Conservation (phyloP, 1,284 basidiomycete genomes). For the Golubevia sp. region DNA sequence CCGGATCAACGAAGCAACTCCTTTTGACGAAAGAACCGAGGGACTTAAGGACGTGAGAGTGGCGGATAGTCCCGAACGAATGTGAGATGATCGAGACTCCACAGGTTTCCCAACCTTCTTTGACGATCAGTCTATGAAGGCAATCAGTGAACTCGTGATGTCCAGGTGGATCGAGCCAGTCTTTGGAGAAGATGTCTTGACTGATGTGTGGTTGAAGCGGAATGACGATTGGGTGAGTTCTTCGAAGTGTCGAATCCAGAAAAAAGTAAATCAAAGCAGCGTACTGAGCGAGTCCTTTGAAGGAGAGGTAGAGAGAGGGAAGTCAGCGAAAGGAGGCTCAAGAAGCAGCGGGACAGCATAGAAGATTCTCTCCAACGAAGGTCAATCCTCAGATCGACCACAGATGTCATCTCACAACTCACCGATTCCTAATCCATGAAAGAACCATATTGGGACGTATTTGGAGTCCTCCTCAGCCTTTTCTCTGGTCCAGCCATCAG, state of each 20-base stretch:
- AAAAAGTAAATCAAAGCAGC: slow-evolving; percentile 20
- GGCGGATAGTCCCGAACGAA: slow-evolving; percentile 51
- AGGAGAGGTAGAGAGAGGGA: no score
- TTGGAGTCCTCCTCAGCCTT: slow-evolving; percentile 5
- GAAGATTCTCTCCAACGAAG: no score
- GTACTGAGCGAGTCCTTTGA: slow-evolving; percentile 45
- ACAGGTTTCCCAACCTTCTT: slow-evolving; percentile 17
- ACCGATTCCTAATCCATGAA: slow-evolving; percentile 52
- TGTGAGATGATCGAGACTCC: slow-evolving; percentile 46
- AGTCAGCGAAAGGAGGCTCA: no score
- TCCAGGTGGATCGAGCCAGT: slow-evolving; percentile 37
- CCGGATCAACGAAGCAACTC: slow-evolving; percentile 50
- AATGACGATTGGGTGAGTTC: slow-evolving; percentile 40
- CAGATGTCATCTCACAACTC: no score
- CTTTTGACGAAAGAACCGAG: slow-evolving; percentile 23
- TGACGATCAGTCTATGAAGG: slow-evolving; percentile 25
- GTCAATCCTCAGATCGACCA: no score
- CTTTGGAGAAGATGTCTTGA: slow-evolving; percentile 35
- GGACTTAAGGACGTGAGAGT: slow-evolving; percentile 49
- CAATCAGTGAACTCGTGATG: slow-evolving; percentile 35
- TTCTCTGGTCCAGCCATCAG: slow-evolving; percentile 14
- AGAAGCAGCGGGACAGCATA: no score
- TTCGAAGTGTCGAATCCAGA: slow-evolving; percentile 14
- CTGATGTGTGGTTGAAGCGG: slow-evolving; percentile 50
- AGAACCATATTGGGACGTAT: slow-evolving; percentile 30